Evolutionary conservation across 371 early-diverging fungal genomes (phyloP).

Genomic region (Modicella reniformis): DNA sequence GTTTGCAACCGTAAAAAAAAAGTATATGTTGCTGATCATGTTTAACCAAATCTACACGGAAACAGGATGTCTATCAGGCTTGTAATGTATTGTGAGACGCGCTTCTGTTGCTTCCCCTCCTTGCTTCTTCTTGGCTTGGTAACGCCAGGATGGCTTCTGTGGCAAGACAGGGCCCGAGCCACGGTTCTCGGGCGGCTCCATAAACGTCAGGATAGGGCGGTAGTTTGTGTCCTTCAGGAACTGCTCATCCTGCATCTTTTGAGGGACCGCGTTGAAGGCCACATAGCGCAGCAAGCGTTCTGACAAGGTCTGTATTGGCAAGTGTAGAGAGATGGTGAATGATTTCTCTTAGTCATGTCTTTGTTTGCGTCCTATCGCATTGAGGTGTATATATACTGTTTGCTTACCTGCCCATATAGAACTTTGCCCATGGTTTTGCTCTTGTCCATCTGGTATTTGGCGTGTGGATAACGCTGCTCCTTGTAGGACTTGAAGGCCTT

Average conservation of each 20-base stretch:
- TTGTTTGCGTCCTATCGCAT: background rate
- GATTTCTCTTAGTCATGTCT: too few species aligned
- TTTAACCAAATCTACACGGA: too few species aligned
- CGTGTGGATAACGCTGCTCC: slow-evolving; percentile 29
- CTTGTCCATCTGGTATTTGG: slow-evolving; percentile 32
- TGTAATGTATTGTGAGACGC: background rate
- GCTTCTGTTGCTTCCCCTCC: background rate
- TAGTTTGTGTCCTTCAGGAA: slow-evolving; percentile 19
- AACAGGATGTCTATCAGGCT: too few species aligned
- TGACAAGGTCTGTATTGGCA: slow-evolving; percentile 9
- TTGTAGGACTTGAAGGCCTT: slow-evolving; percentile 20
- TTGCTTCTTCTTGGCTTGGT: slow-evolving; percentile 2
- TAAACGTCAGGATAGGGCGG: slow-evolving; percentile 11
- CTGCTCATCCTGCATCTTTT: slow-evolving; percentile 1
- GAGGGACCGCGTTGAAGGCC: slow-evolving; percentile 8
- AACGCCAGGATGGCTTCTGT: slow-evolving; percentile 10
- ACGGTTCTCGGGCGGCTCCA: slow-evolving; percentile 10
- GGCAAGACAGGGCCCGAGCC: slow-evolving; percentile 7
- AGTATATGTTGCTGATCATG: too few species aligned
- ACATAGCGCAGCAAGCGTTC: slow-evolving; percentile 15
- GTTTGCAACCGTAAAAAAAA: too few species aligned
- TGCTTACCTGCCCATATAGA: slow-evolving; percentile 33
- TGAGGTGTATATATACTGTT: background rate
- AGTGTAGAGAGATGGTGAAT: background rate
- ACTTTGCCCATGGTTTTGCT: slow-evolving; percentile 24